Conservation (phyloP, 192 early-diverging fungal genomes). For the Chytriomyces sp. region DNA sequence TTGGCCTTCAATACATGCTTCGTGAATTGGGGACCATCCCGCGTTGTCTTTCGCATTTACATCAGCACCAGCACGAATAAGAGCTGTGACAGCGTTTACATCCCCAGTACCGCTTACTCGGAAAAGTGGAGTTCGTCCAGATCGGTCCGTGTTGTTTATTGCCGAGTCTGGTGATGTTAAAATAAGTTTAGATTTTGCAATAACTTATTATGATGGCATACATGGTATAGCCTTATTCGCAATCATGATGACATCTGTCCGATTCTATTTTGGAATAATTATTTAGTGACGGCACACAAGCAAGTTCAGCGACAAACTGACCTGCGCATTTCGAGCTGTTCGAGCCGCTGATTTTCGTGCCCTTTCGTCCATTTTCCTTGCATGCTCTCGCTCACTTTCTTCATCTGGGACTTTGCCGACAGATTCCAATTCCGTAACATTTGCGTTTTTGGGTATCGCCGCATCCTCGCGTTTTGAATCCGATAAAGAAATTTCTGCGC, state of each 20-base stretch:
- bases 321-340: background rate
- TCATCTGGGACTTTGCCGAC: background rate
- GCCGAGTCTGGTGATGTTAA: constrained; percentile 32
- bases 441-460: too few relatives aligned
- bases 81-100: constrained; percentile 36
- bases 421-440: too few relatives aligned
- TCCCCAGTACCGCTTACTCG: constrained; percentile 50
- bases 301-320: background rate
- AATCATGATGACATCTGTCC: constrained; percentile 29
- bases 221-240: constrained; percentile 34
- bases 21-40: constrained; percentile 64
- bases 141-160: constrained; percentile 50
- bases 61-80: constrained; percentile 57
- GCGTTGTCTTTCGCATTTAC: constrained; percentile 59
- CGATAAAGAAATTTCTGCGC: too few relatives aligned
- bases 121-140: constrained; percentile 56
- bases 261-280: background rate
- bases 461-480: too few relatives aligned
- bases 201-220: too few relatives aligned
- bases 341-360: background rate
- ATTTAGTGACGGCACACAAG: background rate
- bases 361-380: background rate
- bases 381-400: background rate
- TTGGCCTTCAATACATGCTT: constrained; percentile 58
- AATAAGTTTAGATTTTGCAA: too few relatives aligned